Evolutionary conservation across 805 yeast species (phyloP).

Genomic region (Zygotorulaspora chibaensis): DNA sequence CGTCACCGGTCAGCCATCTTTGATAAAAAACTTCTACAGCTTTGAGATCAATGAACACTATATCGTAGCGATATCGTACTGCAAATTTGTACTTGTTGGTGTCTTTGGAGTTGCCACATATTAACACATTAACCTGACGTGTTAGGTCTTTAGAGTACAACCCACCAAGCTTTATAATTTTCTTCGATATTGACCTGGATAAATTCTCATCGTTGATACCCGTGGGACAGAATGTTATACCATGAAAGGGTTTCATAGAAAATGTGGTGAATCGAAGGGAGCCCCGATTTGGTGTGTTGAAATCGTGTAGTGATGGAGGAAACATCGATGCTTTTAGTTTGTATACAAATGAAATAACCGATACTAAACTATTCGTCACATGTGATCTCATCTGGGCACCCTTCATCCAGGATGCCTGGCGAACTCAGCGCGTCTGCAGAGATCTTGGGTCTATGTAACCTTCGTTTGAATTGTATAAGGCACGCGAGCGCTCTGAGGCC

Average conservation of each 20-base stretch:
- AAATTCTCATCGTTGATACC: conserved; percentile 39
- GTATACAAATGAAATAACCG: too few relatives aligned
- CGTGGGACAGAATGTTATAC: conserved; percentile 54
- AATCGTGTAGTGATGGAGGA: too few relatives aligned
- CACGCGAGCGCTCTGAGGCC: too few relatives aligned
- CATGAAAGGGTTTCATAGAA: conserved; percentile 39
- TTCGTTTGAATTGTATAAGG: too few relatives aligned
- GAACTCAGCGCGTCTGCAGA: too few relatives aligned
- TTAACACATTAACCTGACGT: conserved; percentile 53
- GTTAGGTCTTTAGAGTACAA: conserved; percentile 51
- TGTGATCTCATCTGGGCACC: too few relatives aligned
- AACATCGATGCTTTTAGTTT: too few relatives aligned
- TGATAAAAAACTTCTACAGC: conserved; percentile 25
- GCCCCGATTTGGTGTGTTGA: too few relatives aligned
- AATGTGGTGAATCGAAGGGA: too few relatives aligned
- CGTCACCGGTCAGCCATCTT: conserved; percentile 33
- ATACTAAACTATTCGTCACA: too few relatives aligned
- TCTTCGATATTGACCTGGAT: conserved; percentile 42
- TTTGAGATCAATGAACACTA: conserved; percentile 20
- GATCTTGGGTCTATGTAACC: too few relatives aligned
- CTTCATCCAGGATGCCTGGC: too few relatives aligned
- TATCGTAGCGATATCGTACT: conserved; percentile 28
- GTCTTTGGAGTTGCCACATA: conserved; percentile 49
- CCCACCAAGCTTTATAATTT: conserved; percentile 58
- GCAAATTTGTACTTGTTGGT: conserved; percentile 31